Percentiles rank a stretch among this genome's conserved stretches.
Conservation (phyloP, 1,284 basidiomycete genomes). For the Kwoniella shivajii region DNA sequence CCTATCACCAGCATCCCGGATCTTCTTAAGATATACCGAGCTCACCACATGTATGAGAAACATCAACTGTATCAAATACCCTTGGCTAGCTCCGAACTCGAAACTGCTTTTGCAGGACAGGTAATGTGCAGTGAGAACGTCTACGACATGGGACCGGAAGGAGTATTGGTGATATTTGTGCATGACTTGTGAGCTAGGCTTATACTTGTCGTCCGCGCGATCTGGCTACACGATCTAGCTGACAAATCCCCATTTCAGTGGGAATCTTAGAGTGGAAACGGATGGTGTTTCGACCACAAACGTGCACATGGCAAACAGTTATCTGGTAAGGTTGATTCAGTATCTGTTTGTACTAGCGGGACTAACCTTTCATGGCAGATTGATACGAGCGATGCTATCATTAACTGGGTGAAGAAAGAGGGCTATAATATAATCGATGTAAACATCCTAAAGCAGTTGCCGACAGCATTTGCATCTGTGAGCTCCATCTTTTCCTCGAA, state of each 20-base stretch:
- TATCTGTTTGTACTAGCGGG: not conserved
- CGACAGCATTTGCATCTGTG: conserved; percentile 44
- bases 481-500: not conserved
- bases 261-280: conserved; percentile 78
- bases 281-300: conserved; percentile 72
- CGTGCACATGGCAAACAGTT: conserved; percentile 74
- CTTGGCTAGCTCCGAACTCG: conserved; percentile 65
- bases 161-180: conserved; percentile 69
- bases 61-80: conserved; percentile 80
- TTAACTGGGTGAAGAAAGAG: conserved; percentile 69
- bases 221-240: not conserved
- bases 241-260: conserved; percentile 58
- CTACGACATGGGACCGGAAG: conserved; percentile 61
- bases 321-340: conserved; percentile 62
- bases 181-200: conserved; percentile 78
- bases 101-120: conserved; percentile 72
- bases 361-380: conserved; percentile 60
- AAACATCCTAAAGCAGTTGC: conserved; percentile 75
- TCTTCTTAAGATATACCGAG: conserved; percentile 79
- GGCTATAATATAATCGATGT: conserved; percentile 80
- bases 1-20: conserved; percentile 56
- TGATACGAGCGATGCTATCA: conserved; percentile 77
- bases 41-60: conserved; percentile 70
- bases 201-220: not conserved
- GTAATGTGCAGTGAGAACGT: conserved; percentile 65